Evolutionary conservation across 2,329 filamentous ascomycete genomes (phyloP).

Genomic region (Cordyceps militaris): DNA sequence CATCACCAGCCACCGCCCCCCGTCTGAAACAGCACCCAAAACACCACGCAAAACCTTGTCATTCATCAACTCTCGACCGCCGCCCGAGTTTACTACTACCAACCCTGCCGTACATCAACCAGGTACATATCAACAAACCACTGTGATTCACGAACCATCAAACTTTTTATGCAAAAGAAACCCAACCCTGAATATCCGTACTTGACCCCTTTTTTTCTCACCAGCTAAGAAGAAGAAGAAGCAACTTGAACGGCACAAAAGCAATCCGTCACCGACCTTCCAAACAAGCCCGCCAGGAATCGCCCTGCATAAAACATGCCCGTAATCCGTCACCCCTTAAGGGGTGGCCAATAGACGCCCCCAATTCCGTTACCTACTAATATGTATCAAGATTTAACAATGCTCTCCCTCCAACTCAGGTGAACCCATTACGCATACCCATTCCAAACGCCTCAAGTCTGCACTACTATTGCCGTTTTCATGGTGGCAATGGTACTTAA

Average conservation of each 20-base stretch:
- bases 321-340: background rate
- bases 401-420: background rate
- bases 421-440: background rate
- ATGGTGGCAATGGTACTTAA: no score
- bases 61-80: background rate
- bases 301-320: background rate
- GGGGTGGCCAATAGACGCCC: no score
- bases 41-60: background rate
- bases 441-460: background rate
- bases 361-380: no score
- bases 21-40: constrained; percentile 7
- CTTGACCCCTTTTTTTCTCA: background rate
- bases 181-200: background rate
- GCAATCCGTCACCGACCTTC: background rate
- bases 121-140: background rate
- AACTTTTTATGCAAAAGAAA: background rate
- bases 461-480: no score
- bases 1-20: background rate
- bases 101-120: no score
- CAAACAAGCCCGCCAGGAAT: background rate
- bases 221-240: background rate
- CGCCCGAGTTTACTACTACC: no score
- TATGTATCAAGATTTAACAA: background rate
- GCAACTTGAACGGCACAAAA: background rate
- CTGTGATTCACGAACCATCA: background rate